Conservation (phyloP, 495 filamentous ascomycete genomes). For the Podospora didyma region DNA sequence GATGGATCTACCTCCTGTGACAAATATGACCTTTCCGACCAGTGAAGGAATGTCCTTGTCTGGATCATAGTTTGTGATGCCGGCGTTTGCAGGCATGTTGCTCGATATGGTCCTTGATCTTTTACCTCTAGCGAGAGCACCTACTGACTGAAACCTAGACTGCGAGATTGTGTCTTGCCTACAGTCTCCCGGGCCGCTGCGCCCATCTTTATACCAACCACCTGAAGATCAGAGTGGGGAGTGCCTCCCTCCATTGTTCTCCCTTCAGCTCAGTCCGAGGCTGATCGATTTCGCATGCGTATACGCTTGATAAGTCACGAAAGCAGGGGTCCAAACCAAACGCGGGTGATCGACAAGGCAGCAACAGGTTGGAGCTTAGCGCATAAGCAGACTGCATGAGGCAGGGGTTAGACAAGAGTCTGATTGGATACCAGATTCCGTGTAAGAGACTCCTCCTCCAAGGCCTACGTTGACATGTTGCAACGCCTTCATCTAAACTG, state of each 20-base stretch:
- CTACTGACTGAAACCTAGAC: no score
- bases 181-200: no score
- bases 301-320: no score
- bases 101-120: not conserved
- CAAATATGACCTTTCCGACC: slow-evolving; percentile 43
- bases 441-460: not conserved
- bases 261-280: no score
- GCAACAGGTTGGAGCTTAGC: not conserved
- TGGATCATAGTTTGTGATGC: not conserved
- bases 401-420: not conserved
- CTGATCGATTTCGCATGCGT: no score
- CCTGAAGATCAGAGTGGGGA: no score
- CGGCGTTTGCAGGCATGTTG: not conserved
- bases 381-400: not conserved
- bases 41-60: slow-evolving; percentile 21
- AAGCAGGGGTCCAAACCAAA: not conserved
- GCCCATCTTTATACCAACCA: no score
- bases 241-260: no score
- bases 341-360: not conserved
- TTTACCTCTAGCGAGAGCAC: not conserved
- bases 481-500: no score
- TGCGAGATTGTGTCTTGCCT: no score
- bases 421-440: not conserved
- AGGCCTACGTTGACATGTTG: no score
- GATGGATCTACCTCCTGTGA: slow-evolving; percentile 36